Conservation (phyloP, 2,329 filamentous ascomycete species). For the Didymellaceae sp. region DNA sequence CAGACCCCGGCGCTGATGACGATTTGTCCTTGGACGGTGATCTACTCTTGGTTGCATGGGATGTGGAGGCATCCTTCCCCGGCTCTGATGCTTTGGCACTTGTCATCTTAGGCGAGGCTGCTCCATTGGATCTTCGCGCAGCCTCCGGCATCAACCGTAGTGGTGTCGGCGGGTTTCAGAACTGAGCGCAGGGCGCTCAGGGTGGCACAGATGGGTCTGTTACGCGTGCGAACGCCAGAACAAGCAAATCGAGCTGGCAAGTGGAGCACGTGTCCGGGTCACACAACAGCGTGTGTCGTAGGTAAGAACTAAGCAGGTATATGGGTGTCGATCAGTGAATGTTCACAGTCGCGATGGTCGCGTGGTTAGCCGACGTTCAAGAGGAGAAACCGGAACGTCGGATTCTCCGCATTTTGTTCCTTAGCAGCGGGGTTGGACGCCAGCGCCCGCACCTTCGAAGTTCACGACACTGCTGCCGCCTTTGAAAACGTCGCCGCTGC, state of each 20-base stretch:
- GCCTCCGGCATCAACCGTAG: conserved; percentile 48
- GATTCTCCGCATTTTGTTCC: conserved; percentile 23
- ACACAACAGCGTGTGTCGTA: conserved; percentile 27
- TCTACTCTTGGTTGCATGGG: conserved; percentile 35
- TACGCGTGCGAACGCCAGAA: conserved; percentile 29
- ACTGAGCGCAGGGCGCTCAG: conserved; percentile 22
- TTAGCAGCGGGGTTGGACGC: conserved; percentile 17
- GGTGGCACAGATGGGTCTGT: conserved; percentile 19
- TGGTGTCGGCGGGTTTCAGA: conserved; percentile 38
- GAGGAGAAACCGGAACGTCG: conserved; percentile 33
- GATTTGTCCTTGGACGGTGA: conserved; percentile 40
- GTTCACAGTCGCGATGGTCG: conserved; percentile 37
- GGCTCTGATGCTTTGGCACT: conserved; percentile 38
- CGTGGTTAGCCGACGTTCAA: conserved; percentile 33
- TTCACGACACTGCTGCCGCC: conserved; percentile 1
- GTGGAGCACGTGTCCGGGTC: conserved; percentile 40
- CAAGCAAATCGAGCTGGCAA: conserved; percentile 26
- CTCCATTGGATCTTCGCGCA: conserved; percentile 48
- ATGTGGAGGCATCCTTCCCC: conserved; percentile 35
- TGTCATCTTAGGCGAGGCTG: conserved; percentile 42
- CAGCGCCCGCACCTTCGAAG: not conserved
- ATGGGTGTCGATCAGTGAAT: conserved; percentile 30
- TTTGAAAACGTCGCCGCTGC: conserved; percentile 3
- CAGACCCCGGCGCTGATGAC: conserved; percentile 36
- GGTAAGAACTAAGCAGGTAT: conserved; percentile 15